Evolutionary conservation across 1,139 yeast species (phyloP), one percentile per base, ranked within the genome.

Genomic region (Saccharomyces hybrid): DNA sequence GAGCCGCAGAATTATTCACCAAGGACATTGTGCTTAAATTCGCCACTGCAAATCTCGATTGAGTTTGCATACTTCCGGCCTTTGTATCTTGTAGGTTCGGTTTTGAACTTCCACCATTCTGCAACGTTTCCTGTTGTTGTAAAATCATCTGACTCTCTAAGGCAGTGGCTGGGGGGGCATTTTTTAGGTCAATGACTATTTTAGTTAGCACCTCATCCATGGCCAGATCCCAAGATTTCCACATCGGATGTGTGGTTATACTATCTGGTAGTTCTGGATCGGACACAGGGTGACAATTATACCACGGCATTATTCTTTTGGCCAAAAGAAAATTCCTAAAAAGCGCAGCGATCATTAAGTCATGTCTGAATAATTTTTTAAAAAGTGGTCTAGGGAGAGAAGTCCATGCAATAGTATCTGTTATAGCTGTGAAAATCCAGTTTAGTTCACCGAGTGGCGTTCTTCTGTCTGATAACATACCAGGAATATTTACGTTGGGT

Each of bases 191-290:
- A 47, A 71, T 70, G 52, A 85, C 76, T 50, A 86, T 70, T 64
- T 86, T 89, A 3, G 89, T 82, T 54, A 95, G 75, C 1, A 95
- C 95, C 66, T 93, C 97, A 70, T 93, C 98, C 51, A 93, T 86
- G 0, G 99, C 98, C 64, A 93, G 75, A 68, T 95, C 99, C 99
- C 99, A 93, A 0, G 97, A 86, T 60, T 90, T 95, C 99, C 99
- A 93, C 89, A 93, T 86, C 11, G 96, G 83, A 68, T 95, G 98
- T 59, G 81, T 80, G 53, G 88, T 82, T 2, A 84, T 82, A 9
- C 83, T 75, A 56, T 89, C 91, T 0, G 99, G 99, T 47, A 93
- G 75, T 11, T 88, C 90, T 0, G 99, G 99, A 60, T 89, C 95
- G 38, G 96, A 88, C 3, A 91, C 83, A 1, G 99, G 99, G 68